phyloP scores from a whole-genome alignment of 306 rosid species.

The Vigna reflexopilosa region DNA sequence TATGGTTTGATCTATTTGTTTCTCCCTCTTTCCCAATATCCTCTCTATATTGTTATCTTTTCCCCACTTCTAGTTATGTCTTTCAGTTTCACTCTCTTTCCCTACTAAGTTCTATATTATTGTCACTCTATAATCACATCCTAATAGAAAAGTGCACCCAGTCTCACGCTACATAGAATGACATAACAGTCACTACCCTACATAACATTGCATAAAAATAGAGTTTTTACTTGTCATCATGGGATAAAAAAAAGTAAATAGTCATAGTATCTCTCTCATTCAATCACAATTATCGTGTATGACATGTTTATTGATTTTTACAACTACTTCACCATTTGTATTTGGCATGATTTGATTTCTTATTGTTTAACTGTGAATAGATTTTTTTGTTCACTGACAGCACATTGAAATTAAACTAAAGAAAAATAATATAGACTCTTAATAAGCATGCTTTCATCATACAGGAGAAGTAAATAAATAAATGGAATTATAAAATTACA shows the following conservation, averaged over 20 bases:
- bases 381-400: too few relatives aligned
- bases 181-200: conserved; percentile 1
- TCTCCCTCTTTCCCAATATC: too few relatives aligned
- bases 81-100: too few relatives aligned
- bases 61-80: too few relatives aligned
- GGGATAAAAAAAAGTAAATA: not conserved
- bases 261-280: too few relatives aligned
- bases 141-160: not conserved
- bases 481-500: conserved; percentile 13
- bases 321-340: not conserved
- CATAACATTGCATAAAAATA: not conserved
- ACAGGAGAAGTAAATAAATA: not conserved
- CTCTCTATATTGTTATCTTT: too few relatives aligned
- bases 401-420: not conserved
- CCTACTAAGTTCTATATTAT: too few relatives aligned
- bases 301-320: too few relatives aligned
- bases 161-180: conserved; percentile 2
- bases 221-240: not conserved
- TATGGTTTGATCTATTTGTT: too few relatives aligned
- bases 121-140: not conserved
- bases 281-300: too few relatives aligned
- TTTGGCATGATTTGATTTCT: not conserved
- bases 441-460: not conserved
- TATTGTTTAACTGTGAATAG: not conserved
- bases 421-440: not conserved